These are phyloP conservation scores for Neurospora discreta DNA, from an alignment of 495 filamentous ascomycete species.

Conservation along the genomic window DNA sequence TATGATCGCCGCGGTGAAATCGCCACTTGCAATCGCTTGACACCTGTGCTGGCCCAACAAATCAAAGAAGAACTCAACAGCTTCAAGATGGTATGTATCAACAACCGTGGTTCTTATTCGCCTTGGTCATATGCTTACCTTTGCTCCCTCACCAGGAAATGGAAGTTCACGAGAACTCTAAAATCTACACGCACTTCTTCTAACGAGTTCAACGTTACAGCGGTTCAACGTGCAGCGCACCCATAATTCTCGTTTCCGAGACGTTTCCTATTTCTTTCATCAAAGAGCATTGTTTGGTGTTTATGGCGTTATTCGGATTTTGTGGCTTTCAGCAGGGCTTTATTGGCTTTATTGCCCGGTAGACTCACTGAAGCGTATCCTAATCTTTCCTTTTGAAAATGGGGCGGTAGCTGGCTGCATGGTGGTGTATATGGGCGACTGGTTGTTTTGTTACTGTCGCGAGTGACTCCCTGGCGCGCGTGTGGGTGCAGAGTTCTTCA, in stretches of 20 bases:
- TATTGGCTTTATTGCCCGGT: conserved; percentile 16
- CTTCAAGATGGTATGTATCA: conserved; percentile 86
- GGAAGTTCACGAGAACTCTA: conserved; percentile 98
- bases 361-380: conserved; percentile 16
- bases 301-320: conserved; percentile 31
- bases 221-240: conserved; percentile 25
- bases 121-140: conserved; percentile 7
- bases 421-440: not conserved
- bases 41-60: conserved; percentile 93
- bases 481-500: not conserved
- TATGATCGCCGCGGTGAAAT: conserved; percentile 95
- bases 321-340: conserved; percentile 3
- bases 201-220: conserved; percentile 36
- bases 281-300: conserved; percentile 41
- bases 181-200: conserved; percentile 99
- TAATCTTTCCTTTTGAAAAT: not conserved
- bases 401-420: not conserved
- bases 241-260: conserved; percentile 26
- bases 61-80: conserved; percentile 99
- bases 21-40: conserved; percentile 94
- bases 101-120: too few relatives aligned
- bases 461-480: not conserved
- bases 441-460: not conserved
- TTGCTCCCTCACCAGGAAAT: conserved; percentile 63
- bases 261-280: conserved; percentile 14